These are phyloP conservation scores for Areca catechu DNA, from an alignment of 176 grass and related monocot species.

Conservation along the genomic window DNA sequence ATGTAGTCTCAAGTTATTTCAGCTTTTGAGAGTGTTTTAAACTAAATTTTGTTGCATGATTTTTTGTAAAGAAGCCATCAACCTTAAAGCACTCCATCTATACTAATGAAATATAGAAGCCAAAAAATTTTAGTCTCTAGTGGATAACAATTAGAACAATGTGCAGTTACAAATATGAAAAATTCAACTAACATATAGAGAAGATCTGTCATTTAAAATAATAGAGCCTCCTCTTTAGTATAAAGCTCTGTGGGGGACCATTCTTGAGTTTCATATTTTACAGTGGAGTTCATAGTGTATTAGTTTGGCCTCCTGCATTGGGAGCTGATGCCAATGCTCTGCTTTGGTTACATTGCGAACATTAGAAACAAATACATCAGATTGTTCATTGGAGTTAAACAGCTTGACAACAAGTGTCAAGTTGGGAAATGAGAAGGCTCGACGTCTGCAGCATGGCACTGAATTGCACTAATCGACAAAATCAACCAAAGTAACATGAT, in stretches of 20 bases:
- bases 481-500: neutral
- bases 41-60: neutral
- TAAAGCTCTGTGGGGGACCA: neutral
- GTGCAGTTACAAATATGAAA: neutral
- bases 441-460: neutral
- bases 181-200: neutral
- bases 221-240: neutral
- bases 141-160: neutral
- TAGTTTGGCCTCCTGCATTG: too few species aligned
- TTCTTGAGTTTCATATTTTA: too few species aligned
- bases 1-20: neutral
- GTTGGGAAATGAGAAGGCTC: conserved; percentile 3
- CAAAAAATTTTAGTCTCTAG: neutral
- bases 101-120: neutral
- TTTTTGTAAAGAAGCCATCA: neutral
- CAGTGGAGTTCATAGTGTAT: too few species aligned
- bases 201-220: neutral
- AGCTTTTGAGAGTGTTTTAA: neutral
- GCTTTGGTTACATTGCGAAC: neutral
- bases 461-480: neutral
- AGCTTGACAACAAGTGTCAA: neutral
- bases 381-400: neutral
- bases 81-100: neutral
- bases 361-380: conserved; percentile 1
- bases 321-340: neutral